These are phyloP conservation scores for Pseudogymnoascus sp. DNA, from an alignment of 2,329 filamentous ascomycete species.

Conservation along the genomic window DNA sequence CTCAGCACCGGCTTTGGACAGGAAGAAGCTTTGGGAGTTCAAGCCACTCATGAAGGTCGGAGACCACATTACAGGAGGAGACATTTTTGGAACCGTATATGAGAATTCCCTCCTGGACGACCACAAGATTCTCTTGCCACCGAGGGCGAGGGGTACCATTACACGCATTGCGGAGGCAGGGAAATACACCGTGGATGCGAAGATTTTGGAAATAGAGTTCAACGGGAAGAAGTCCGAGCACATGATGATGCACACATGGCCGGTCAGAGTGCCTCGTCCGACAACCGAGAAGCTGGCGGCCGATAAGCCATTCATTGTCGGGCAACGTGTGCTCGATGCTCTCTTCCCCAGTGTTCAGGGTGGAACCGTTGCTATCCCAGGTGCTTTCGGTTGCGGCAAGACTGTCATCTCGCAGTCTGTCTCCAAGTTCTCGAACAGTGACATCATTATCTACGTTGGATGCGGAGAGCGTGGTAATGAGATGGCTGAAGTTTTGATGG, in stretches of 20 bases:
- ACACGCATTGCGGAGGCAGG: constrained; percentile 85
- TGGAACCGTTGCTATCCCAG: constrained; percentile 95
- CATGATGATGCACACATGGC: constrained; percentile 99
- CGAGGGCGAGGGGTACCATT: constrained; percentile 83
- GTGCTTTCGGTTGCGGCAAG: constrained; percentile 98
- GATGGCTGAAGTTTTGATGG: constrained; percentile 99
- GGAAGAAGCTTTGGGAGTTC: constrained; percentile 93
- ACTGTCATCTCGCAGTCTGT: constrained; percentile 98
- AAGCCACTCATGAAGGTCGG: constrained; percentile 86
- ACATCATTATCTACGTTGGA: constrained; percentile 97
- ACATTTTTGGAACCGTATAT: constrained; percentile 89
- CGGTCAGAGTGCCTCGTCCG: constrained; percentile 89
- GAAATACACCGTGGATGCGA: constrained; percentile 87
- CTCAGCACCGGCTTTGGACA: constrained; percentile 76
- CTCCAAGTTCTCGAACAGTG: constrained; percentile 99
- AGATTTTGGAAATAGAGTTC: constrained; percentile 93
- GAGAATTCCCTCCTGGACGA: constrained; percentile 93
- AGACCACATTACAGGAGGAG: constrained; percentile 93
- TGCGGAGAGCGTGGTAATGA: constrained; percentile 91
- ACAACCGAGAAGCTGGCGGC: constrained; percentile 87
- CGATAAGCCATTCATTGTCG: constrained; percentile 87
- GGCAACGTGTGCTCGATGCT: constrained; percentile 91
- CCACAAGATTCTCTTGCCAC: constrained; percentile 88
- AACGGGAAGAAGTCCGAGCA: constrained; percentile 91
- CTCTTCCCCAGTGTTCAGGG: constrained; percentile 95